Conservation (phyloP, 2,329 filamentous ascomycete genomes). For the Fusarium redolens region DNA sequence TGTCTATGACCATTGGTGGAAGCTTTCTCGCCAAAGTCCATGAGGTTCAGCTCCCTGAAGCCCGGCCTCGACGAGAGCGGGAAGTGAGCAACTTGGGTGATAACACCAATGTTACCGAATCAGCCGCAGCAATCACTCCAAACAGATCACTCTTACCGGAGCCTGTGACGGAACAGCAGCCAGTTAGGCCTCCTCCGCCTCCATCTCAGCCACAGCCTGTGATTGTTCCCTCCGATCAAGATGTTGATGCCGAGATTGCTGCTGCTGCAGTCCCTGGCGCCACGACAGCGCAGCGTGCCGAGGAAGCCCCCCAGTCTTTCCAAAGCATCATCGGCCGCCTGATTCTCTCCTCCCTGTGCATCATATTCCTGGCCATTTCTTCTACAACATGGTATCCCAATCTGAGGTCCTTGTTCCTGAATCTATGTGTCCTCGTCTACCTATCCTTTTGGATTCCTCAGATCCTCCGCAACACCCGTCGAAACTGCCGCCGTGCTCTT, state of each 20-base stretch:
- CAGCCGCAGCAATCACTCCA: constrained; percentile 39
- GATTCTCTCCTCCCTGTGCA: constrained; percentile 64
- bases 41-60: constrained; percentile 66
- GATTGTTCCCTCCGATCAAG: constrained; percentile 73
- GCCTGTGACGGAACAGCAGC: constrained; percentile 53
- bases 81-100: constrained; percentile 34
- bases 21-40: constrained; percentile 71
- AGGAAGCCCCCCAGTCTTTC: constrained; percentile 56
- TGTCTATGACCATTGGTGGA: constrained; percentile 68
- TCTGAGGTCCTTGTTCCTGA: constrained; percentile 67
- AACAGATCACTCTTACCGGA: constrained; percentile 52
- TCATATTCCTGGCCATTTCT: constrained; percentile 69
- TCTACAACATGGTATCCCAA: constrained; percentile 70
- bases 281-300: constrained; percentile 41
- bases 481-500: constrained; percentile 92
- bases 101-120: constrained; percentile 29
- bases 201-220: constrained; percentile 55
- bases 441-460: constrained; percentile 94
- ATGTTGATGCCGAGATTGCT: constrained; percentile 70
- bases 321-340: constrained; percentile 68
- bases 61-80: constrained; percentile 61
- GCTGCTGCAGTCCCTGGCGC: constrained; percentile 53
- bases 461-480: constrained; percentile 87
- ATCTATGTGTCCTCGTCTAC: constrained; percentile 77
- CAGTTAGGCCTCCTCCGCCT: constrained; percentile 22